Conservation (phyloP, 1,284 basidiomycete species). For the Puccinia sorghi region DNA sequence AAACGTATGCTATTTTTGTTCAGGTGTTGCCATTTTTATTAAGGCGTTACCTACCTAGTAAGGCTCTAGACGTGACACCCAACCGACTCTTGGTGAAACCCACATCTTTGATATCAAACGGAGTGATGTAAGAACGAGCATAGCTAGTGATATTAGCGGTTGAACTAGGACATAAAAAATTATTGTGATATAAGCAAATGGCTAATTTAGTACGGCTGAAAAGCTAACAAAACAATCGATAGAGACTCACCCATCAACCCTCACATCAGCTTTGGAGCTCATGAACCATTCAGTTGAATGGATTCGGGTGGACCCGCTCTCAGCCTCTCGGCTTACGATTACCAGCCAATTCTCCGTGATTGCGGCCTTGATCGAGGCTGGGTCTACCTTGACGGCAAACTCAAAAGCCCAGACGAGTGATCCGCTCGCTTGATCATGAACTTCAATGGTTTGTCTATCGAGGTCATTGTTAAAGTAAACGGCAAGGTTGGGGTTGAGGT, state of each 20-base stretch:
- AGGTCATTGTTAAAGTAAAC: slow-evolving; percentile 62
- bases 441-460: slow-evolving; percentile 29
- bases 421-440: slow-evolving; percentile 30
- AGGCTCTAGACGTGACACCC: slow-evolving; percentile 43
- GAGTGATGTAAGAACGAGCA: slow-evolving; percentile 31
- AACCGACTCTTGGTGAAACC: slow-evolving; percentile 46
- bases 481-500: slow-evolving; percentile 79
- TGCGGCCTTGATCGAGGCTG: slow-evolving; percentile 53
- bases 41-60: slow-evolving; percentile 35
- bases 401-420: slow-evolving; percentile 39
- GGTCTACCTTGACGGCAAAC: slow-evolving; percentile 20
- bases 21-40: not conserved
- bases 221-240: not conserved
- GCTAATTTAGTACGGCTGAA: not conserved
- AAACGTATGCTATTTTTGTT: no score
- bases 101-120: slow-evolving; percentile 36
- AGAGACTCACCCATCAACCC: slow-evolving; percentile 39
- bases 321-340: slow-evolving; percentile 13
- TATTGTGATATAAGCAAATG: not conserved
- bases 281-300: slow-evolving; percentile 50
- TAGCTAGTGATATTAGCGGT: slow-evolving; percentile 42
- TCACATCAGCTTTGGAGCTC: slow-evolving; percentile 41
- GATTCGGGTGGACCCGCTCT: slow-evolving; percentile 28
- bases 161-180: slow-evolving; percentile 13
- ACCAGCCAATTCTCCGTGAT: slow-evolving; percentile 92